A percentile compares a stretch with the other conserved stretches of the same genome.
These are phyloP conservation scores for Chaetoceros tenuissimus DNA, from an alignment of 108 stramenopile species.

Conservation along the genomic window DNA sequence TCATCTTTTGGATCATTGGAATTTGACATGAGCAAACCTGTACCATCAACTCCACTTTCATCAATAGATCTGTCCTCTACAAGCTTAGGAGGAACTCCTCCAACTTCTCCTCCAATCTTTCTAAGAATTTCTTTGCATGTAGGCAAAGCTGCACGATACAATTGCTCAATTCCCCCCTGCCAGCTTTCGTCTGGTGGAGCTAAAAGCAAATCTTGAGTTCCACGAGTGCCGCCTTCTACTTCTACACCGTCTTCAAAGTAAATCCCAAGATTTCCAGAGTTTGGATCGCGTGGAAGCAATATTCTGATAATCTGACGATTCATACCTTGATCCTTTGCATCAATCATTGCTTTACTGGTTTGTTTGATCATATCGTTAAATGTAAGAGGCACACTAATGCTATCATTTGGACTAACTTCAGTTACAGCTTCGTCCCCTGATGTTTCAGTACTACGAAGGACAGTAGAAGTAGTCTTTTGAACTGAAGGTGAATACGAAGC, in stretches of 20 bases:
- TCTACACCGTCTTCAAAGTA: slow-evolving; percentile 48
- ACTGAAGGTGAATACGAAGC: too few species aligned
- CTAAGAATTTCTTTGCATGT: slow-evolving; percentile 50
- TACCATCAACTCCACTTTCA: slow-evolving; percentile 83
- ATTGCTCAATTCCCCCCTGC: slow-evolving; percentile 90
- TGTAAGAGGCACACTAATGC: slow-evolving; percentile 43
- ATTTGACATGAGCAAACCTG: slow-evolving; percentile 67
- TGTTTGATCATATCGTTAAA: slow-evolving; percentile 72
- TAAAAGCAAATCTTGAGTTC: slow-evolving; percentile 22
- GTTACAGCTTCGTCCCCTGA: too few species aligned
- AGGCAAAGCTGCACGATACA: slow-evolving; percentile 66
- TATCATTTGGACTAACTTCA: too few species aligned
- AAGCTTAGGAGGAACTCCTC: slow-evolving; percentile 60
- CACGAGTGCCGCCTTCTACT: neutral
- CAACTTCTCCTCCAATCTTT: slow-evolving; percentile 13
- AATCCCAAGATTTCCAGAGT: slow-evolving; percentile 43
- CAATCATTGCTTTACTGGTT: slow-evolving; percentile 49
- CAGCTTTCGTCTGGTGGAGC: slow-evolving; percentile 82
- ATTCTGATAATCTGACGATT: slow-evolving; percentile 68
- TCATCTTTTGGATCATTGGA: slow-evolving; percentile 39
- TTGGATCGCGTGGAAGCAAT: slow-evolving; percentile 56
- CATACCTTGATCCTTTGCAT: slow-evolving; percentile 43
- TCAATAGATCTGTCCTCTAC: slow-evolving; percentile 77
- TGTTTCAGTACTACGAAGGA: too few species aligned
- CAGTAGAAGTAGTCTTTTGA: too few species aligned